Evolutionary conservation across 345 rosid genomes (phyloP), one percentile per base, ranked within the genome.

Genomic region (Gossypium thurberi): DNA sequence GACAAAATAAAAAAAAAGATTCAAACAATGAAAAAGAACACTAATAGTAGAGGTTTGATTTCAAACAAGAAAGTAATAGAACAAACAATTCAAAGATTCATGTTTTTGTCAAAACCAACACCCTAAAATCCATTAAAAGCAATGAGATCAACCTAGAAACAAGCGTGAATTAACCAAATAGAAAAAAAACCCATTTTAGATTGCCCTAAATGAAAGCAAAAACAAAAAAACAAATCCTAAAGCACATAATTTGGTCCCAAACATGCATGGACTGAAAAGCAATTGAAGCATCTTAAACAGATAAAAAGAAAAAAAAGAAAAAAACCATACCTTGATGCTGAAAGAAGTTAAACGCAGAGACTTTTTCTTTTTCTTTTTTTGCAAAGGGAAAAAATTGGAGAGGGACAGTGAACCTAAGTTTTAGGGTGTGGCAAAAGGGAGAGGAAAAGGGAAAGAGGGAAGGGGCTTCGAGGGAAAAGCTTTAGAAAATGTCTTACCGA

Each of bases 241-340:
- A 61, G 20, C 44, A 61, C 13, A 63, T 42, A 63, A 63, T 63
- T 63, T n/a, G 67, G 67, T 37, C 25, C 47, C 37, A 40, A 37
- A 40, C 67, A 63, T 9, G 25, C 47, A 63, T 63, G 67, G 67
- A 63, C 20, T n/a, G 47, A 63, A 63, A 42, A 15, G 0, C 43
- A 53, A 68, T 69, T 25, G 46, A 18, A 14, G 10, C 57, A 71
- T n/a, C 40, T 43, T 44, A 77, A 74, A 63, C 42, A 50, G 26
- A 28, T 28, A 28, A 28, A 28, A 28, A 28, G 4, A 0, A 26
- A 66, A 28, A 28, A 28, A 28, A 28, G 4, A 0, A 26, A 66
- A 75, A n/a, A 26, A 6, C 74, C 67, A 74, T 69, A 76, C 78
- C 74, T 71, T 33, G 73, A 77, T 23, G 20, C 71, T 52, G 74